Evolutionary conservation across 306 rosid genomes (phyloP), one percentile per base, ranked within the genome.

Genomic region (Trichosanthes cucumerina): DNA sequence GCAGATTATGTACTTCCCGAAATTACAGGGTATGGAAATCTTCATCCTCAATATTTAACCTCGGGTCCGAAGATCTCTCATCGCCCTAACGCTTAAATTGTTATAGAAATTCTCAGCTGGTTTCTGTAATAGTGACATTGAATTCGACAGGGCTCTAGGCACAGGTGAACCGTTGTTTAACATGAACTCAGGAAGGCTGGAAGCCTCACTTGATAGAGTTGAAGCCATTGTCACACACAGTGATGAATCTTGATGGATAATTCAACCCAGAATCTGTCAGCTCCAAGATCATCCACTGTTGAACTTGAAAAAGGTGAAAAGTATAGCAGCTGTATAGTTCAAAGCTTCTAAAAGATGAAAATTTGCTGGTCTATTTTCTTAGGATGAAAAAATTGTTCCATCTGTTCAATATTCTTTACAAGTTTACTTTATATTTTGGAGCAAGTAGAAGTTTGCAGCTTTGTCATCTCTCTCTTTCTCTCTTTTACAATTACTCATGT

Each of bases 1-100:
- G 97, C 93, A 0, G 96, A 95, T 83, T 95, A 89, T 80, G 93
- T 95, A 71, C 88, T 95, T 86, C 98, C 97, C 28, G 98, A 92
- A 86, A 76, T 95, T 66, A 88, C 89, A 15, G 98, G 98, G 98
- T 79, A 31, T 24, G 36, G n/a, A 43, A 70, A 43, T 47, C 34
- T 70, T 70, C 38, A 44, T 23, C 56, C 50, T 38, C 70, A 31
- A 71, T 71, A 12, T 10, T 38, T 44, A 15, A 24, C 41, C 16
- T 38, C 41, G 28, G 63, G n/a, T 28, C 77, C n/a, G 33, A 68
- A 9, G 15, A 58, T 65, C 3, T 9, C 47, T 77, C 62, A 57
- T 23, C 56, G 44, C 72, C 28, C 6, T 56, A 58, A 46, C 7
- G 19, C 26, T 85, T 79, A 50, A 14, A 39, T 13, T 50, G 50